Conservation (phyloP, 2,329 filamentous ascomycete species). For the Alternaria brassicae region DNA sequence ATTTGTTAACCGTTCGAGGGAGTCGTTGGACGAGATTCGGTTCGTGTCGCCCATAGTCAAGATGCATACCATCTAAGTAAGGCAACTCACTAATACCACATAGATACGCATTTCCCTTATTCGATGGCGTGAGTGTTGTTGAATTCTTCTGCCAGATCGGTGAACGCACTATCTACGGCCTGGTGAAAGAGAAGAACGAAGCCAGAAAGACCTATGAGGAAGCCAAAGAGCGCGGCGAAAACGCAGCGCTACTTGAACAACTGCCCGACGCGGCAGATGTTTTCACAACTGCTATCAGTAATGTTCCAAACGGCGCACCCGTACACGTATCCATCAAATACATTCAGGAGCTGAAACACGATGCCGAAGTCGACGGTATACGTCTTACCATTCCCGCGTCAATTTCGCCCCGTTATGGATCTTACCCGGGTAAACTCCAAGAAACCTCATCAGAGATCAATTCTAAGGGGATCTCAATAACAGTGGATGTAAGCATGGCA, state of each 20-base stretch:
- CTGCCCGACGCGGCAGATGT: conserved; percentile 12
- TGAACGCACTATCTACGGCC: conserved; percentile 9
- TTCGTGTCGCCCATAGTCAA: not conserved
- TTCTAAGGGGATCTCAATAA: conserved; percentile 6
- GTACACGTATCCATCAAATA: conserved; percentile 9
- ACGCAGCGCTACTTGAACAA: conserved; percentile 8
- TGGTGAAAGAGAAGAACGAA: conserved; percentile 11
- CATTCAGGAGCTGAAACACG: conserved; percentile 11
- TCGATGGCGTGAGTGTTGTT: conserved; percentile 12
- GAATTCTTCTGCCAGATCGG: conserved; percentile 10
- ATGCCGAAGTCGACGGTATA: conserved; percentile 12
- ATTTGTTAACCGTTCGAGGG: not conserved
- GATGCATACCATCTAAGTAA: not conserved
- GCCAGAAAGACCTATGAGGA: conserved; percentile 10
- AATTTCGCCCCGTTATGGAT: conserved; percentile 6
- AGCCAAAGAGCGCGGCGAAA: conserved; percentile 4
- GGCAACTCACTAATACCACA: not conserved
- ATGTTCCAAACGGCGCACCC: not conserved
- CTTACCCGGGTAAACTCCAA: not conserved
- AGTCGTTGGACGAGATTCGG: conserved; percentile 7
- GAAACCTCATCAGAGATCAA: not conserved
- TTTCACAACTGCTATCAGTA: conserved; percentile 10
- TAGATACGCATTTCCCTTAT: conserved; percentile 12
- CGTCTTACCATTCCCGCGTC: conserved; percentile 6
- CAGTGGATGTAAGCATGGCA: conserved; percentile 8